A percentile compares a stretch with the other conserved stretches of the same genome.
Evolutionary conservation across 176 grass and related monocot genomes (phyloP).

Genomic region (Alloteropsis semialata): DNA sequence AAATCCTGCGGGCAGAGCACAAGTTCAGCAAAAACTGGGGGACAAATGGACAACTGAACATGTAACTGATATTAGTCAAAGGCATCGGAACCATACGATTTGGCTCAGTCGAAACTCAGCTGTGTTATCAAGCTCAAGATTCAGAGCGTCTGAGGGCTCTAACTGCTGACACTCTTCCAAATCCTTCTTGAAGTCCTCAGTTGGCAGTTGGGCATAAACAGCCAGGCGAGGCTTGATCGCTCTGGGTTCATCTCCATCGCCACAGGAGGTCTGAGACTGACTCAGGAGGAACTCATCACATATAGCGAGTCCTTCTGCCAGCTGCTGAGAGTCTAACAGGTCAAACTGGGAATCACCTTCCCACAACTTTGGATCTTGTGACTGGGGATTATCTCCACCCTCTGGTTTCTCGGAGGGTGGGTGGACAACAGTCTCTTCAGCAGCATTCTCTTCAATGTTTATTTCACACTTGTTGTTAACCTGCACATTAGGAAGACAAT

Average conservation of each 20-base stretch:
- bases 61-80: neutral
- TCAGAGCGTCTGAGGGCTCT: conserved; percentile 27
- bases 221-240: conserved; percentile 37
- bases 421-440: conserved; percentile 31
- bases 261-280: conserved; percentile 72
- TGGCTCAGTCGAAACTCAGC: conserved; percentile 78
- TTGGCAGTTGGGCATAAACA: conserved; percentile 59
- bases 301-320: conserved; percentile 66
- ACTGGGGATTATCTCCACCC: conserved; percentile 40
- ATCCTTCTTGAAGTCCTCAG: conserved; percentile 81
- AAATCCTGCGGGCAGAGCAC: conserved; percentile 32
- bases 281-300: conserved; percentile 89
- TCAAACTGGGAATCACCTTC: conserved; percentile 74
- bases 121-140: conserved; percentile 44
- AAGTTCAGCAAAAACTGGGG: neutral
- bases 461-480: conserved; percentile 32
- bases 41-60: neutral
- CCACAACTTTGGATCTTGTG: conserved; percentile 70
- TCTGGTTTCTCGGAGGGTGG: conserved; percentile 41
- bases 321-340: conserved; percentile 74
- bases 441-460: conserved; percentile 39
- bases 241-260: conserved; percentile 43
- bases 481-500: conserved; percentile 23
- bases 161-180: conserved; percentile 67
- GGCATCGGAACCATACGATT: conserved; percentile 43